phyloP scores from a whole-genome alignment of 2,329 filamentous ascomycete genomes.

The Mycogone perniciosa region DNA sequence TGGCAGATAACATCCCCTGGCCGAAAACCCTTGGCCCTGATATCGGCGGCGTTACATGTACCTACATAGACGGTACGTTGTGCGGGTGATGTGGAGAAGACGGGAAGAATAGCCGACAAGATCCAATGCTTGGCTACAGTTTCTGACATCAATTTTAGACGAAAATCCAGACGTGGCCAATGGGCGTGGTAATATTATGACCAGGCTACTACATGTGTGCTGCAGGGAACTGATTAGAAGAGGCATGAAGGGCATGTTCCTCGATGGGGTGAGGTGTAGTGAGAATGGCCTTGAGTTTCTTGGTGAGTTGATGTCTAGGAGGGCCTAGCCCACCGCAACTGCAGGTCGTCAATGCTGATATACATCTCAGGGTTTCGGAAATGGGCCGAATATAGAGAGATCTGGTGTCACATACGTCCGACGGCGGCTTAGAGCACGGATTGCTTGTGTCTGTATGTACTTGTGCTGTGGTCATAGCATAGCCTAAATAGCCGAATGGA shows the following conservation, averaged over 20 bases:
- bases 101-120: neutral
- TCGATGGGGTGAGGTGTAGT: conserved; percentile 48
- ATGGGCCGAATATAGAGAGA: conserved; percentile 52
- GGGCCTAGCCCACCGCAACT: neutral
- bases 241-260: conserved; percentile 48
- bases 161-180: conserved; percentile 31
- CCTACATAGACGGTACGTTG: conserved; percentile 49
- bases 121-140: neutral
- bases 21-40: conserved; percentile 41
- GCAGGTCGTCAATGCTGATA: neutral
- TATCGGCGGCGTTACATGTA: conserved; percentile 54
- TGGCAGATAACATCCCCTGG: conserved; percentile 50
- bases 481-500: too few relatives aligned
- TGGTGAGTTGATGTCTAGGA: conserved; percentile 33
- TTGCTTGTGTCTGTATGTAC: too few relatives aligned
- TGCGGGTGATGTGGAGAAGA: neutral
- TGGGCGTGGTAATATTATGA: conserved; percentile 43
- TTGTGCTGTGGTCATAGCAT: too few relatives aligned
- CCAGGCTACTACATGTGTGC: conserved; percentile 48
- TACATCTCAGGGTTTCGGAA: conserved; percentile 45
- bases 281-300: conserved; percentile 45
- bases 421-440: too few relatives aligned
- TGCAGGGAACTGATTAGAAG: conserved; percentile 39
- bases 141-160: neutral
- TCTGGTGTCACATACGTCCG: conserved; percentile 40